Base-by-base conservation (phyloP, 345 rosid genomes). In the Rhizophora mangle region DNA sequence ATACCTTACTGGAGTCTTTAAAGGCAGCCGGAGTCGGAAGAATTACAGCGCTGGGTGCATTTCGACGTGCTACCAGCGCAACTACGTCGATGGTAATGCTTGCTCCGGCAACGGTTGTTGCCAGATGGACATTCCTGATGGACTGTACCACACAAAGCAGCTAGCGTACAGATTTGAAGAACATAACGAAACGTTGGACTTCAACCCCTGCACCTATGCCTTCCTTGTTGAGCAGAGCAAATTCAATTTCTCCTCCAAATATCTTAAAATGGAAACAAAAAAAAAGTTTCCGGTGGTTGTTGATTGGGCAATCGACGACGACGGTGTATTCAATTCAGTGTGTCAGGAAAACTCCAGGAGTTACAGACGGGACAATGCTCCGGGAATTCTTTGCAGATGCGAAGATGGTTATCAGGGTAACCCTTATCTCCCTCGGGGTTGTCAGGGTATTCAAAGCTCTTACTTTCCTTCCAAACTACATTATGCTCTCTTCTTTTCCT, bases 51-150 rank as follows among this genome's bases (percentile, higher is more conserved):
- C 71, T 6, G 76, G 83, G 0, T 79, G 82, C 65, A 27, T 71
- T 24, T 70, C 82, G 2, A 2, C 53, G 2, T 74, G 82, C 43
- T 29, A 7, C 47, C 47, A 4, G 20, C 5, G 34, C 22, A 3
- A 4, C 22, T 68, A 65, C 18, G 72, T 76, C 3, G 30, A 39
- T 7, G 67, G 76, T 2, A 72, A 67, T 8, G 70, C 82, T 2
- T 80, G 82, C 75, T 49, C 68, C 1, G 86, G 86, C 0, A 57
- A 71, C 0, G 86, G 86, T 0, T 83, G 86, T 43, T 81, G 82
- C 63, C 76, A 72, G 34, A 74, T 72, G 2, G 57, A 64, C 62
- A 65, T 81, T 34, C 78, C 84, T 0, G 64, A 6, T 9, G 55
- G 69, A 37, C 32, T 69, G 2, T 3, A 19, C 3, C 0, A 1